Percentiles rank a stretch among this genome's conserved stretches.
These are phyloP conservation scores for Spergularia azorica DNA, from an alignment of 179 eudicot genomes.

Conservation along the genomic window DNA sequence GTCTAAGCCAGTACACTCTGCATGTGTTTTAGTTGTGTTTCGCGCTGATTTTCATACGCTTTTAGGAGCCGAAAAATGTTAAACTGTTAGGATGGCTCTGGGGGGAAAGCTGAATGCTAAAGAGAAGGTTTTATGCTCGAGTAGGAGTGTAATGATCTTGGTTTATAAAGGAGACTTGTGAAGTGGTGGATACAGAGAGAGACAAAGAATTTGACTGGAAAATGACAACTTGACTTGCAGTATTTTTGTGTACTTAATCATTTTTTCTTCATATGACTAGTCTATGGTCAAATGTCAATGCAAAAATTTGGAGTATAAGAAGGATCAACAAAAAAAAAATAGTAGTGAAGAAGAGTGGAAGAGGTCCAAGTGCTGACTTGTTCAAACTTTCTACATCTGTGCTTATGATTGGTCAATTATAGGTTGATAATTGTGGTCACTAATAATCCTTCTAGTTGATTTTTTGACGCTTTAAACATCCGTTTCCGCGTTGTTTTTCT, in stretches of 20 bases:
- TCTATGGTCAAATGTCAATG: slow-evolving; percentile 45
- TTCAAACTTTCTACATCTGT: slow-evolving; percentile 38
- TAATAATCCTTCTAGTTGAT: not conserved
- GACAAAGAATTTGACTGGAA: slow-evolving; percentile 60
- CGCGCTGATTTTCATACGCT: not conserved
- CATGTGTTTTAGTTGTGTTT: slow-evolving; percentile 1
- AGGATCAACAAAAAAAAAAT: not conserved
- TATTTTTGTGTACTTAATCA: not conserved
- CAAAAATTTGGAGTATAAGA: slow-evolving; percentile 9
- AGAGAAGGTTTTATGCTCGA: slow-evolving; percentile 14
- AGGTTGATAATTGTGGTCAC: slow-evolving; percentile 18
- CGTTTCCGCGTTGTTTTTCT: slow-evolving; percentile 26
- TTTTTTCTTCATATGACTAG: slow-evolving; percentile 33
- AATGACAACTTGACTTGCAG: slow-evolving; percentile 45
- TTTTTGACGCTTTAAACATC: slow-evolving; percentile 33
- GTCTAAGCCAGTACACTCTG: slow-evolving; percentile 10
- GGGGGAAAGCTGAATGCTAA: slow-evolving; percentile 10
- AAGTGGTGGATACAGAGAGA: not conserved
- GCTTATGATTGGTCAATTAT: slow-evolving; percentile 27
- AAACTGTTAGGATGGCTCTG: not conserved
- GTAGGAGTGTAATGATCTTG: slow-evolving; percentile 21
- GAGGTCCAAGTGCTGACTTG: slow-evolving; percentile 46
- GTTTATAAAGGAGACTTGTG: slow-evolving; percentile 20
- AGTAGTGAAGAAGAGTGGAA: not conserved
- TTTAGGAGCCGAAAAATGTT: not conserved